Percentiles rank a stretch among this genome's conserved stretches.
Evolutionary conservation across 73 alveolate species (phyloP).

Genomic region (Uronychia binucleata): DNA sequence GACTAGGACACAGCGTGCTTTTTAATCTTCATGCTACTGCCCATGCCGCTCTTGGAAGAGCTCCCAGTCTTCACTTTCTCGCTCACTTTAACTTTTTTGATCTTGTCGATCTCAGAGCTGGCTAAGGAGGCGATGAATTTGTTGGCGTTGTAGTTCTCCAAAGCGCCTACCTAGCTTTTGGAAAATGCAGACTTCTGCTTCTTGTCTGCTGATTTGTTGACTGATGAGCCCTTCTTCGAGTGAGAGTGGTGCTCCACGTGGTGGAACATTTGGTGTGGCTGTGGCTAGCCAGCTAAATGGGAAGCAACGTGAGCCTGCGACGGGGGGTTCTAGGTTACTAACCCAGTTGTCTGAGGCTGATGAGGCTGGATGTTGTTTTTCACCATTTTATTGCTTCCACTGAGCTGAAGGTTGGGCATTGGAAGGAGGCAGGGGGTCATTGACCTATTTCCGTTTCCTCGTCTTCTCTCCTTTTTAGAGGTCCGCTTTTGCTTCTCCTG

Average conservation of each 20-base stretch:
- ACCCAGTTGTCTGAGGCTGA: too few relatives aligned
- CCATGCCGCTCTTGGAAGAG: not conserved
- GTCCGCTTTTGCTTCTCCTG: not conserved
- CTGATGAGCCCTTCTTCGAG: not conserved
- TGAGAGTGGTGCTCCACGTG: not conserved
- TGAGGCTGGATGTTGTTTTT: not conserved
- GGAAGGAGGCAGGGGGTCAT: not conserved
- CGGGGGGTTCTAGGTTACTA: not conserved
- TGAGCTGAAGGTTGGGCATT: not conserved
- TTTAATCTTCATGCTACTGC: not conserved
- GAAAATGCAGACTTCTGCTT: not conserved
- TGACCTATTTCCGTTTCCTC: not conserved
- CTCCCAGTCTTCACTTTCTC: not conserved
- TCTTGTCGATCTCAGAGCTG: not conserved
- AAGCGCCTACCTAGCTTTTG: not conserved
- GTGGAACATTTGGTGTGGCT: not conserved
- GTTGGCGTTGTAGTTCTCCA: not conserved
- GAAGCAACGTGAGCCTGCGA: not conserved
- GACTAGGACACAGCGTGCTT: not conserved
- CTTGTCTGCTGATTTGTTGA: not conserved
- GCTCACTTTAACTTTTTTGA: not conserved
- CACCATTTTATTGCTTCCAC: not conserved
- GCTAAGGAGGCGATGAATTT: not conserved
- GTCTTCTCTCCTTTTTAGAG: not conserved
- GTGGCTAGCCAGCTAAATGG: not conserved